phyloP scores from a whole-genome alignment of 306 rosid species.

The Ochetophila trinervis region DNA sequence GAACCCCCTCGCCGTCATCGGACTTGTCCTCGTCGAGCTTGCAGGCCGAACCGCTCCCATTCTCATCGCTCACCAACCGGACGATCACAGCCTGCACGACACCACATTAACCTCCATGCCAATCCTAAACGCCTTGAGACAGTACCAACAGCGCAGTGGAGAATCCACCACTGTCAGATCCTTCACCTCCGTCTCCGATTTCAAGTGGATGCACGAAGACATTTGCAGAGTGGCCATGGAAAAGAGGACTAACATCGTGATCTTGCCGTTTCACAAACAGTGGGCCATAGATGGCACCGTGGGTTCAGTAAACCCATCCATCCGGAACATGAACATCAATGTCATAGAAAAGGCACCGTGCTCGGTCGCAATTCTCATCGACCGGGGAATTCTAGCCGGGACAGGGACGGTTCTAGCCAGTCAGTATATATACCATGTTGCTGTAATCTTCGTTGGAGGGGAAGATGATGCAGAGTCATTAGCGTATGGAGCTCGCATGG shows the following conservation, averaged over 20 bases:
- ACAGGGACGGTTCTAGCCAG: conserved; percentile 23
- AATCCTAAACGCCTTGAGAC: conserved; percentile 49
- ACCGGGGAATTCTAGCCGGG: conserved; percentile 38
- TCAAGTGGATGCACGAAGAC: conserved; percentile 39
- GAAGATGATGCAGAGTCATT: conserved; percentile 64
- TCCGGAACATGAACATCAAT: conserved; percentile 37
- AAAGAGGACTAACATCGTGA: conserved; percentile 36
- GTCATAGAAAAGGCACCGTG: conserved; percentile 59
- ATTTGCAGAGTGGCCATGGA: conserved; percentile 39
- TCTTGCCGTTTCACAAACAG: conserved; percentile 61
- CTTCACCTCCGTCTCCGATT: conserved; percentile 51
- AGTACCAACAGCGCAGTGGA: conserved; percentile 33
- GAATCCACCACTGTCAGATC: conserved; percentile 36
- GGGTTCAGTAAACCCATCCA: conserved; percentile 24
- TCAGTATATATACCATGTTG: conserved; percentile 32
- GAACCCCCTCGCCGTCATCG: conserved; percentile 39
- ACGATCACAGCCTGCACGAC: background rate
- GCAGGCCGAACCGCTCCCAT: conserved; percentile 45
- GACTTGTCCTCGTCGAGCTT: conserved; percentile 53
- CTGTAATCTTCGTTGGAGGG: conserved; percentile 67
- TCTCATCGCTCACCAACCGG: conserved; percentile 46
- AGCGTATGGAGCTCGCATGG: conserved; percentile 62
- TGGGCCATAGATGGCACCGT: conserved; percentile 61
- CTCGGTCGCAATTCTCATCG: conserved; percentile 64
- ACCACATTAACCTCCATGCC: conserved; percentile 21